Evolutionary conservation across 208 protist genomes (phyloP).

Genomic region (Crithidia sp.): DNA sequence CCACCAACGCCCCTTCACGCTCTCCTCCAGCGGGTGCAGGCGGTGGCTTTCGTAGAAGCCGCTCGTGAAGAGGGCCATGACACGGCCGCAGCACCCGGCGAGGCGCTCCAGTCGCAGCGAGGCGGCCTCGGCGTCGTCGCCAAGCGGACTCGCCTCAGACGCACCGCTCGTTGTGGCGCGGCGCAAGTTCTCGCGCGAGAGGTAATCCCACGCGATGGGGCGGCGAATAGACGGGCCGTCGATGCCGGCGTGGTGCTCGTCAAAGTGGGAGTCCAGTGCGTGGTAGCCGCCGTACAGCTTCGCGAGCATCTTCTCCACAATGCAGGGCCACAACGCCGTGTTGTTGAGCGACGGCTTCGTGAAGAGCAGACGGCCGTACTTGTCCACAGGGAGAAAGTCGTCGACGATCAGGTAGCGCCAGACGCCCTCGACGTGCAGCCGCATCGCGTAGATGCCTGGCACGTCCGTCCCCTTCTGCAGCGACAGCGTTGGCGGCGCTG

Average conservation of each 20-base stretch:
- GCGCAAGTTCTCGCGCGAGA: conserved; percentile 39
- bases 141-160: not conserved
- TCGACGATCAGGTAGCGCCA: conserved; percentile 90
- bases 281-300: conserved; percentile 87
- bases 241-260: conserved; percentile 26
- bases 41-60: conserved; percentile 31
- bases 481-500: not conserved
- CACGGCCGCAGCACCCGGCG: conserved; percentile 20
- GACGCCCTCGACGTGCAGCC: conserved; percentile 76
- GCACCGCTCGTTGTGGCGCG: conserved; percentile 29
- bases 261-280: conserved; percentile 48
- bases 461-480: conserved; percentile 24
- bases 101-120: conserved; percentile 42
- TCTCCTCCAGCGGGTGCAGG: conserved; percentile 25
- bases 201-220: conserved; percentile 21
- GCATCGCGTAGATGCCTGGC: conserved; percentile 60
- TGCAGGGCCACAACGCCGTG: conserved; percentile 69
- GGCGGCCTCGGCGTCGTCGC: not conserved
- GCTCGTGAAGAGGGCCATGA: conserved; percentile 25
- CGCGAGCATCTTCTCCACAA: conserved; percentile 88
- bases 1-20: conserved; percentile 1
- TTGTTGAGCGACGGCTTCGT: conserved; percentile 40
- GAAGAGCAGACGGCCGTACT: conserved; percentile 70
- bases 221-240: conserved; percentile 26
- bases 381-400: conserved; percentile 85